phyloP scores from a whole-genome alignment of 2,329 filamentous ascomycete species.

The Colletotrichum truncatum region DNA sequence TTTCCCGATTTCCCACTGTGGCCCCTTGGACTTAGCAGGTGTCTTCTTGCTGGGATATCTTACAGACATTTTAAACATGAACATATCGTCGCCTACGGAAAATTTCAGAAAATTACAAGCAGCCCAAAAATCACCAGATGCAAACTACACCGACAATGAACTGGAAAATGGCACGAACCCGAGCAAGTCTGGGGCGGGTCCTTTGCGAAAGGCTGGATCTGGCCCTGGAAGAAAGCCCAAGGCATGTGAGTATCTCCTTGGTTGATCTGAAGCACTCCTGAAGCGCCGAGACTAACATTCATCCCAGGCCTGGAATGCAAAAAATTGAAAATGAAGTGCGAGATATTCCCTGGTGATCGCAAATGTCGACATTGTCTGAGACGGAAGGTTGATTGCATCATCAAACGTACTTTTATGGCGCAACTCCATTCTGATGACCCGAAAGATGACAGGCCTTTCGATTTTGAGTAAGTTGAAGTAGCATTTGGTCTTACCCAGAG shows the following conservation, averaged over 20 bases:
- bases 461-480: not conserved
- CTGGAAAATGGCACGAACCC: not conserved
- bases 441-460: not conserved
- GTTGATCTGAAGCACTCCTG: rapidly evolving
- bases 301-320: not conserved
- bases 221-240: not conserved
- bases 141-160: not conserved
- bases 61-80: not conserved
- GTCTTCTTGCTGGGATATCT: not conserved
- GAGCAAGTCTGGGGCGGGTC: not conserved
- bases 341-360: not conserved
- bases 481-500: not conserved
- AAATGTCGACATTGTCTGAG: not conserved
- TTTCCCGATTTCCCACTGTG: slow-evolving; percentile 2
- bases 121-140: not conserved
- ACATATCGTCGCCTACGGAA: not conserved
- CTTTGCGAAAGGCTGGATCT: not conserved
- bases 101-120: not conserved
- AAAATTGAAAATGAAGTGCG: not conserved
- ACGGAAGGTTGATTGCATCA: not conserved
- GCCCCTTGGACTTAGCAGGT: not conserved
- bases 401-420: not conserved
- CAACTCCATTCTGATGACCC: not conserved
- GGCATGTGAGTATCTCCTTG: not conserved
- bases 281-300: not conserved